A percentile compares a stretch with the other conserved stretches of the same genome.
Conservation (phyloP, 768 basidiomycete species). For the Clitopilus hobsonii region DNA sequence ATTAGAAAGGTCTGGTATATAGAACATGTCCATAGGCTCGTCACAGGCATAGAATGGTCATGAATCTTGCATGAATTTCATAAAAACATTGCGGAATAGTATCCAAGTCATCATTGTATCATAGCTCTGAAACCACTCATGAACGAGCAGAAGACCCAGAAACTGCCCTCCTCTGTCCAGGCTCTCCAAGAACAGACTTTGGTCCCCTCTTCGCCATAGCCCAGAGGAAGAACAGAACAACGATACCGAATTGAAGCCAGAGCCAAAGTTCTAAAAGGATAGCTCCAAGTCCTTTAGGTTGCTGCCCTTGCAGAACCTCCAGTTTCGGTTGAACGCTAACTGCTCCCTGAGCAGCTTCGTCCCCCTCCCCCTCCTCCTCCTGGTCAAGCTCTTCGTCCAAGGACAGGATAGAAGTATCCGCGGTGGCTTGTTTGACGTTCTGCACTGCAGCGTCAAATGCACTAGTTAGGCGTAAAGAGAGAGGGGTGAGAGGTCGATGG, state of each 20-base stretch:
- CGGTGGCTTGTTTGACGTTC: conserved; percentile 21
- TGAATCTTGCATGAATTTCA: no score
- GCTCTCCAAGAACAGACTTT: conserved; percentile 56
- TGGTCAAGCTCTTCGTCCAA: conserved; percentile 1
- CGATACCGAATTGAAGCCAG: conserved; percentile 76
- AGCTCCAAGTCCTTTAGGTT: conserved; percentile 21
- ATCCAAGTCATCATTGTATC: neutral
- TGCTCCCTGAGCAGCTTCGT: neutral
- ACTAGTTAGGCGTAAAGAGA: conserved; percentile 35
- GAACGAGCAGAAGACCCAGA: neutral
- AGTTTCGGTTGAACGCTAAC: conserved; percentile 4
- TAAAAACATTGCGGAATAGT: no score
- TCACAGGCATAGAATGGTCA: neutral
- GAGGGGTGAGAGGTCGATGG: conserved; percentile 15
- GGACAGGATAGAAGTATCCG: neutral
- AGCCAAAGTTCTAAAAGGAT: conserved; percentile 75
- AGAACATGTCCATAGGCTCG: neutral
- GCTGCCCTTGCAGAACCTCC: conserved; percentile 14
- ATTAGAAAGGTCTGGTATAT: no score
- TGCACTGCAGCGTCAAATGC: conserved; percentile 44
- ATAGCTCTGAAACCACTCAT: neutral
- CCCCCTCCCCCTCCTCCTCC: no score
- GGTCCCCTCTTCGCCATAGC: conserved; percentile 78
- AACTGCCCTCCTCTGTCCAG: conserved; percentile 20
- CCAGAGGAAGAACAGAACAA: conserved; percentile 74